These are phyloP conservation scores for Penicillium lagena DNA, from an alignment of 495 filamentous ascomycete species.

Conservation along the genomic window DNA sequence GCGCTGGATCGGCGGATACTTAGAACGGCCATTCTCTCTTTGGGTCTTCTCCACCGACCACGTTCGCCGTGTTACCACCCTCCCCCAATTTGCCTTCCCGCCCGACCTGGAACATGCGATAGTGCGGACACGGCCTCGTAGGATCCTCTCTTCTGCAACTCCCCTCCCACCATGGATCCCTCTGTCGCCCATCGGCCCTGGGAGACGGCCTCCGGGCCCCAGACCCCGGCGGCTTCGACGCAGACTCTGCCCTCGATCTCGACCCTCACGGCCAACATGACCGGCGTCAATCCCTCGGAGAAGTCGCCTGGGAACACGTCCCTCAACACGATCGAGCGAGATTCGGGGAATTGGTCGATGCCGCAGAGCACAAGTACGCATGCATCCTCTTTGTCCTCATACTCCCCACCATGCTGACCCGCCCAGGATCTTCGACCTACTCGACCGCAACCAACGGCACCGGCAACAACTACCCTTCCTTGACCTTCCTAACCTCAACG, in stretches of 20 bases:
- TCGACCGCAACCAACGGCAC: constrained; percentile 44
- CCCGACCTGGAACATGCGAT: constrained; percentile 22
- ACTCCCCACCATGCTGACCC: constrained; percentile 19
- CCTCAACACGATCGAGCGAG: constrained; percentile 43
- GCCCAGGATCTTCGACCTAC: constrained; percentile 48
- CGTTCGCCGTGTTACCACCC: no score
- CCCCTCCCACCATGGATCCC: constrained; percentile 28
- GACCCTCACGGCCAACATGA: constrained; percentile 40
- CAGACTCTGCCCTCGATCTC: constrained; percentile 45
- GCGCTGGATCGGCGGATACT: no score
- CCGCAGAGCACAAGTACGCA: constrained; percentile 44
- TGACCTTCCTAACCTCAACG: constrained; percentile 41
- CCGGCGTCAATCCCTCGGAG: constrained; percentile 22
- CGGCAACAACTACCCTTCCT: constrained; percentile 40
- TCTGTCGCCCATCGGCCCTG: constrained; percentile 36
- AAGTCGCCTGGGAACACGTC: constrained; percentile 40
- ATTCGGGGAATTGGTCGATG: constrained; percentile 48
- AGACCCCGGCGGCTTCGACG: constrained; percentile 28
- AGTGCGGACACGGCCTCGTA: constrained; percentile 14
- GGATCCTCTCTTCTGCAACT: constrained; percentile 13
- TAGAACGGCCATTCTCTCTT: no score
- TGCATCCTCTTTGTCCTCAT: constrained; percentile 2
- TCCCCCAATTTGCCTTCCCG: no score
- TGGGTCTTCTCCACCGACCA: no score
- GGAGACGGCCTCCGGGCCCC: constrained; percentile 32